Percentiles rank a stretch among this genome's conserved stretches.
phyloP scores from a whole-genome alignment of 2,329 filamentous ascomycete genomes.

The Phaeomoniella chlamydospora region DNA sequence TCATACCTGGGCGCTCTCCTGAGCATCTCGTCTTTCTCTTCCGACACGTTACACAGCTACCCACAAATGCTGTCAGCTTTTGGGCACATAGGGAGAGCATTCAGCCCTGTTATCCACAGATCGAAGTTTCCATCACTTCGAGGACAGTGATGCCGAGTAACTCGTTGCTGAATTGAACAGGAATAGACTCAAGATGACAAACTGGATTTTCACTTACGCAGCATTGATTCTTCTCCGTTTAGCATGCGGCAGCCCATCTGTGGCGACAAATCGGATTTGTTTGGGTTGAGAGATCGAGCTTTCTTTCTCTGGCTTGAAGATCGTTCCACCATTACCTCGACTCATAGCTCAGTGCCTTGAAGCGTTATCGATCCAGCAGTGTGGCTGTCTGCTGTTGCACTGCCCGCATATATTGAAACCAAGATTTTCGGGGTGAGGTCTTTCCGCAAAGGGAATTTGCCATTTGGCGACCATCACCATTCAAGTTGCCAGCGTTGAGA shows the following conservation, averaged over 20 bases:
- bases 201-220: constrained; percentile 41
- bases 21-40: constrained; percentile 64
- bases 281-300: too few species aligned
- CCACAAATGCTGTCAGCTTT: constrained; percentile 3
- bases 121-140: not conserved
- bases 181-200: constrained; percentile 1
- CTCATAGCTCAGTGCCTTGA: too few species aligned
- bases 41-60: constrained; percentile 56
- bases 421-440: too few species aligned
- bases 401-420: too few species aligned
- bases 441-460: too few species aligned
- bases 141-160: constrained; percentile 1
- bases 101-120: not conserved
- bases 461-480: too few species aligned
- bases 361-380: too few species aligned
- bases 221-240: constrained; percentile 68
- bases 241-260: constrained; percentile 64
- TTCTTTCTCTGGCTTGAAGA: too few species aligned
- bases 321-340: too few species aligned
- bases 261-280: constrained; percentile 65
- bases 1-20: constrained; percentile 48
- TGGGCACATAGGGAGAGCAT: constrained; percentile 3
- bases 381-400: too few species aligned
- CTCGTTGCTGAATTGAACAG: constrained; percentile 1
- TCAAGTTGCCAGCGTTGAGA: too few species aligned